These are phyloP conservation scores for Kuraishia capsulata DNA, from an alignment of 805 yeast species.

Conservation along the genomic window DNA sequence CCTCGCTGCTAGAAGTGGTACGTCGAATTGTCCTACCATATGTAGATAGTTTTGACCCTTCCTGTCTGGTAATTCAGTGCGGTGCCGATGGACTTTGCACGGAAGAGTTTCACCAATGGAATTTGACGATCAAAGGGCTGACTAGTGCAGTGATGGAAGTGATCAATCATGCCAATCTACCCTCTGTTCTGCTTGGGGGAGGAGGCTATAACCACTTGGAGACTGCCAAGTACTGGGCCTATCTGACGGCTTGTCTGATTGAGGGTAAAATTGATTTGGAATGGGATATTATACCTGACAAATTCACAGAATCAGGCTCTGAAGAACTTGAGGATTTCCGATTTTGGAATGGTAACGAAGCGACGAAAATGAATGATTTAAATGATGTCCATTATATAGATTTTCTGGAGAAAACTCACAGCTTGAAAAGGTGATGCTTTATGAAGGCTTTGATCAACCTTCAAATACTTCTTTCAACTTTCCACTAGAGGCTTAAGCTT, in stretches of 20 bases:
- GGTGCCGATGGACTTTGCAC: conserved; percentile 71
- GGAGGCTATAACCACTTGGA: conserved; percentile 67
- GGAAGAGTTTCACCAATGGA: conserved; percentile 63
- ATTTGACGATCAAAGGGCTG: conserved; percentile 45
- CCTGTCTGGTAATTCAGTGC: conserved; percentile 51
- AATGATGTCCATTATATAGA: too few relatives aligned
- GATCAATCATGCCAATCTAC: conserved; percentile 17
- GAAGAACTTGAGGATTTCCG: conserved; percentile 33
- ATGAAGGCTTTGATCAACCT: too few relatives aligned
- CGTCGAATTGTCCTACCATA: conserved; percentile 33
- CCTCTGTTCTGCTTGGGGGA: conserved; percentile 55
- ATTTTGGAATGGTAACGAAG: conserved; percentile 33
- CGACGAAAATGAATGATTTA: conserved; percentile 21
- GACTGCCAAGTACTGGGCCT: conserved; percentile 54
- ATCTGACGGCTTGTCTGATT: conserved; percentile 21
- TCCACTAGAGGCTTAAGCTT: neutral
- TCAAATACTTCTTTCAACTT: too few relatives aligned
- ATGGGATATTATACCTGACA: conserved; percentile 6
- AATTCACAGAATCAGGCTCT: conserved; percentile 24
- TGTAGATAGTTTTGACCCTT: conserved; percentile 31
- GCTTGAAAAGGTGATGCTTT: too few relatives aligned
- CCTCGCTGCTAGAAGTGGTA: conserved; percentile 25
- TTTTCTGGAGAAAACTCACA: too few relatives aligned
- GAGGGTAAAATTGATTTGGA: conserved; percentile 10
- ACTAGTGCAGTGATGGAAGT: conserved; percentile 24